Evolutionary conservation across 2,329 filamentous ascomycete genomes (phyloP), one percentile per base, ranked within the genome.

Genomic region (Ophiostoma populinum): DNA sequence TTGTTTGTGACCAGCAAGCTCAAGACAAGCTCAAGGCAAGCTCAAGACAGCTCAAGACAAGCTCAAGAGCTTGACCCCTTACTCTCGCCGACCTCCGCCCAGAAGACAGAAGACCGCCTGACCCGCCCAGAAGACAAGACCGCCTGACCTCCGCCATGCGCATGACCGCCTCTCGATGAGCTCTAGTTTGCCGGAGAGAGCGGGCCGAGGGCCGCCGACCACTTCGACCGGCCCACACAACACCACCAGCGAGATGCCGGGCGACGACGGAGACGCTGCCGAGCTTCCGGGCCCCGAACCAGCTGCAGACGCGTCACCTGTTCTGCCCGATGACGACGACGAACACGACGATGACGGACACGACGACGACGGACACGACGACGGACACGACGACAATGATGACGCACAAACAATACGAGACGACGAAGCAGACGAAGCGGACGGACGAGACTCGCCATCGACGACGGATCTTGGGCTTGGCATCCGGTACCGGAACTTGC

Each of bases 401-500:
- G 58, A 62, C 44, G 58, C 57, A 34, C 56, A 60, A 41, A 60
- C 56, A 1, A 51, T 61, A 24, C 56, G 54, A 41, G 55, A 50
- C 18, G 52, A 55, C 16, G 48, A 45, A 15, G 48, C 51, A 4
- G 51, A 56, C 33, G 22, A 29, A 9, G 30, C 18, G 24, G 20
- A 29, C 15, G n/a, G 31, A 34, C 10, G 18, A 5, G 45, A 47
- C 11, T 44, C 50, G 7, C 35, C 51, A 22, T 45, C 37, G 22
- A 47, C 39, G 22, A 46, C 39, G 25, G 45, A 28, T 20, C 9
- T 24, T 17, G n/a, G 5, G 9, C 42, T 59, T 21, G 49, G 53
- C 25, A 58, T 56, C 42, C 56, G 57, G 36, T 64, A 64, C 45
- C 59, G 55, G 25, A 55, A 63, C 40, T 53, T 65, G 7, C 46